Percentiles rank a stretch among this genome's conserved stretches.
Conservation (phyloP, 164 flowering plant genomes). For the Malania oleifera region DNA sequence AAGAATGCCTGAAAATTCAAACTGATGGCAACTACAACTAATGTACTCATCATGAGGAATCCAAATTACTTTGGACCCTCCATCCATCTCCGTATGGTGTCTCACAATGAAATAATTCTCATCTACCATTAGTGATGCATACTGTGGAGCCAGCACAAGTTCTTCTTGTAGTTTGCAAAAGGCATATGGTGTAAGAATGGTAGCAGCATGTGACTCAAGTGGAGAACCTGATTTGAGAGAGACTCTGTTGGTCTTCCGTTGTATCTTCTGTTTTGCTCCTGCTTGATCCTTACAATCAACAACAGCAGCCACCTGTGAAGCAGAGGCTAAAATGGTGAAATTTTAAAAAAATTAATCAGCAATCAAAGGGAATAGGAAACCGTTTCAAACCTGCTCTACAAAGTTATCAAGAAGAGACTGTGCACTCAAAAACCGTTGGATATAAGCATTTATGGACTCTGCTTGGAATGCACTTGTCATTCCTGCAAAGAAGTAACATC, state of each 20-base stretch:
- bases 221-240: conserved; percentile 76
- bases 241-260: conserved; percentile 43
- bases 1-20: conserved; percentile 72
- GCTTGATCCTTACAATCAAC: conserved; percentile 47
- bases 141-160: conserved; percentile 70
- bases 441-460: conserved; percentile 51
- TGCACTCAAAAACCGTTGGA: conserved; percentile 62
- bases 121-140: conserved; percentile 58
- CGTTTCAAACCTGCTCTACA: conserved; percentile 46
- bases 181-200: conserved; percentile 74
- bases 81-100: conserved; percentile 66
- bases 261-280: conserved; percentile 50
- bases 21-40: conserved; percentile 63
- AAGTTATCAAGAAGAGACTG: conserved; percentile 52
- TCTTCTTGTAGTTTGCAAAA: conserved; percentile 71
- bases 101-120: conserved; percentile 60
- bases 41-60: conserved; percentile 48
- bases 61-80: conserved; percentile 71
- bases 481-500: conserved; percentile 72
- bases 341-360: background rate
- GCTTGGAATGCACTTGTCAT: conserved; percentile 47
- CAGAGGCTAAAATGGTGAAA: conserved; percentile 5
- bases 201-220: conserved; percentile 74
- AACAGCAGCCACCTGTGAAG: conserved; percentile 45
- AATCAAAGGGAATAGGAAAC: conserved; percentile 2